Evolutionary conservation across 2,329 filamentous ascomycete genomes (phyloP), one percentile per base, ranked within the genome.

Genomic region (Aspergillus amoenus): DNA sequence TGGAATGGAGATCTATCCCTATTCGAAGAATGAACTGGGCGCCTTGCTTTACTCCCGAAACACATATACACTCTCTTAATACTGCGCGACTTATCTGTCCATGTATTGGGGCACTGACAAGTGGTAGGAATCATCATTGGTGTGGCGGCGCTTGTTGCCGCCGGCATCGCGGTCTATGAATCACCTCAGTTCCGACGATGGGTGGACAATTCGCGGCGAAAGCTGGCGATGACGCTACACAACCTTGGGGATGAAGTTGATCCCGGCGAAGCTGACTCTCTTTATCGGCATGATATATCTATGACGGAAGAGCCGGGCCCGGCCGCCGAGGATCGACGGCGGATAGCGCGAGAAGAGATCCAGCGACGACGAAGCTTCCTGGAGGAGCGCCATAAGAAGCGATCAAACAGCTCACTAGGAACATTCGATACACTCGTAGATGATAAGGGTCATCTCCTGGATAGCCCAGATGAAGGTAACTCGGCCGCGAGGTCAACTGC

Each of bases 111-210:
- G 32, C 27, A 41, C 66, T 66, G 48, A 68, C 55, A 55, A 58
- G 39, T 37, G 52, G 44, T 61, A 87, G 85, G 84, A 67, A 79
- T 87, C 62, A 83, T 88, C 61, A 81, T 88, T 63, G 83, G 83
- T 47, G 80, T 85, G 61, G 82, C 82, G 43, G 78, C 87, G 41
- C 76, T 87, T 55, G 80, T 87, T 52, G 85, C 85, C 59, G 84
- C 85, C 17, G 82, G 84, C 12, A 79, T 87, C 50, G 85, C 85
- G 52, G 80, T 86, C 45, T 86, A 87, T 70, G 83, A 88, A 69
- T 86, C 82, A 41, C 85, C 85, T 1, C 81, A 87, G 67, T 78
- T 88, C 57, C 79, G 83, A 70, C 77, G 81, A 79, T 88, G 85
- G 85, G 73, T 88, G 52, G 79, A 84, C 56, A 79, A 82, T 55